phyloP scores from a whole-genome alignment of 116 monocot species.

The Phalaenopsis hybrid region DNA sequence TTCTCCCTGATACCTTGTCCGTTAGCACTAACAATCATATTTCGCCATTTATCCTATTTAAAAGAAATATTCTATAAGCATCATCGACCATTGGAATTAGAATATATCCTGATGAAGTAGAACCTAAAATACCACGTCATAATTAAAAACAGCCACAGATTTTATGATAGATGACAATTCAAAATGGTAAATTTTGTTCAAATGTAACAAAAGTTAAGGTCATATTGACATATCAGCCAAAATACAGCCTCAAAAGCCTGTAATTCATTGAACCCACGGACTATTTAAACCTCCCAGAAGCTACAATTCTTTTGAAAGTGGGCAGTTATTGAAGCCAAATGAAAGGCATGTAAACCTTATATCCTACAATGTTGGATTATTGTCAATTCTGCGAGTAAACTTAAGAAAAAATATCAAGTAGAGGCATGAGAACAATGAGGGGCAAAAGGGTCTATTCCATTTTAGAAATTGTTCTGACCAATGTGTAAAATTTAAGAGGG shows the following conservation, averaged over 20 bases:
- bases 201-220: background rate
- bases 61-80: background rate
- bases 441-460: background rate
- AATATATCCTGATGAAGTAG: background rate
- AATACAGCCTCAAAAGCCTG: background rate
- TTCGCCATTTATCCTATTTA: slow-evolving; percentile 97
- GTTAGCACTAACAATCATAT: slow-evolving; percentile 69
- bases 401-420: background rate
- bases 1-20: slow-evolving; percentile 76
- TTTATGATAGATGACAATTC: background rate
- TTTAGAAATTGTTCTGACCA: background rate
- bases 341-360: background rate
- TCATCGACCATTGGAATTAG: background rate
- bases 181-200: background rate
- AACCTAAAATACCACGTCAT: background rate
- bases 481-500: background rate
- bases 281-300: background rate
- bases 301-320: background rate
- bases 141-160: background rate
- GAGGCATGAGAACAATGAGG: background rate
- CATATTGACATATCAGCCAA: background rate
- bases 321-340: background rate
- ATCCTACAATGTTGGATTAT: background rate
- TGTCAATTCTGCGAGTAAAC: background rate
- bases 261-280: background rate